These are phyloP conservation scores for Kalmanozyma brasiliensis DNA, from an alignment of 1,284 basidiomycete genomes.

Conservation along the genomic window DNA sequence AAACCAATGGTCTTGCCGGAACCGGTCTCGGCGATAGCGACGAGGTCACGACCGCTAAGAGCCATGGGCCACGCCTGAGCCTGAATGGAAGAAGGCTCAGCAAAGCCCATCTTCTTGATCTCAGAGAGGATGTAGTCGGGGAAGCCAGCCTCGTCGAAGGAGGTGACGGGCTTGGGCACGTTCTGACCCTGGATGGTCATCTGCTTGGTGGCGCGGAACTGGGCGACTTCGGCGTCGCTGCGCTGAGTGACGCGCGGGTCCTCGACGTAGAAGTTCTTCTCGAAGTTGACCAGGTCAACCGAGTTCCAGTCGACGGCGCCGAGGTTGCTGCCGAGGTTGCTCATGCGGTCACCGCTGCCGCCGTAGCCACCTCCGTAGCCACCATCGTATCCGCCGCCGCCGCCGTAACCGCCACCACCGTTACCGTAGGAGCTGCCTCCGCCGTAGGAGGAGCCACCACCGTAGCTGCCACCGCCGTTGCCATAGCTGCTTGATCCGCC, in stretches of 20 bases:
- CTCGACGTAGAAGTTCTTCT: conserved; percentile 96
- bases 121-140: conserved; percentile 95
- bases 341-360: conserved; percentile 79
- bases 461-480: conserved; percentile 33
- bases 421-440: conserved; percentile 61
- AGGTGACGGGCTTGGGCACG: conserved; percentile 88
- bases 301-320: conserved; percentile 84
- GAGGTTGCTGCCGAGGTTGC: conserved; percentile 83
- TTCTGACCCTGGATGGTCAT: conserved; percentile 90
- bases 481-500: conserved; percentile 39
- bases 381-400: conserved; percentile 35
- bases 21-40: conserved; percentile 81
- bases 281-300: conserved; percentile 75
- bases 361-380: conserved; percentile 42
- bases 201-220: conserved; percentile 84
- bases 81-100: conserved; percentile 90
- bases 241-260: conserved; percentile 84
- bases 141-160: conserved; percentile 94
- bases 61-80: conserved; percentile 99
- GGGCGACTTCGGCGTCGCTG: conserved; percentile 85
- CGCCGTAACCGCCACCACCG: conserved; percentile 69
- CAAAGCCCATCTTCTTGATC: conserved; percentile 92
- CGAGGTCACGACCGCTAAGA: conserved; percentile 88
- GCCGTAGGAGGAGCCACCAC: conserved; percentile 53
- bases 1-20: conserved; percentile 87